These are phyloP conservation scores for Coemansia sp. DNA, from an alignment of 192 early-diverging fungal species.

Conservation along the genomic window DNA sequence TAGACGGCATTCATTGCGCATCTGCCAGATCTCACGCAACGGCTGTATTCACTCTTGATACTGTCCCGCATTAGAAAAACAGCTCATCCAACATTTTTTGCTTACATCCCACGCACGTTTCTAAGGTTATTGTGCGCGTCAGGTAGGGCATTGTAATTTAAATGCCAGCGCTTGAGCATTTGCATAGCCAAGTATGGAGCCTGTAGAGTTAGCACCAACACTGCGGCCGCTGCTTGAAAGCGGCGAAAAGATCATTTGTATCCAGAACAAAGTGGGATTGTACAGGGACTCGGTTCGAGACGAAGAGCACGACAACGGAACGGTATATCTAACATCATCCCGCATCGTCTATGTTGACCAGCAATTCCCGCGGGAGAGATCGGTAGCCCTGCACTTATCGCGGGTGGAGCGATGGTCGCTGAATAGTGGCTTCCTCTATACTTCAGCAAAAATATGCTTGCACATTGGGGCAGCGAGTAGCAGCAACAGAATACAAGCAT, in stretches of 20 bases:
- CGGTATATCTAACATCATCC: conserved; percentile 70
- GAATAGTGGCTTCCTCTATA: conserved; percentile 48
- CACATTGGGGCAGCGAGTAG: conserved; percentile 4
- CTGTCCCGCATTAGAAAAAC: not conserved
- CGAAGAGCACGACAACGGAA: conserved; percentile 70
- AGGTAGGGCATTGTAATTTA: not conserved
- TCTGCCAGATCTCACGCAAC: not conserved
- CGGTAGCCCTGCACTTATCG: conserved; percentile 57
- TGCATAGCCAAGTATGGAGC: conserved; percentile 25
- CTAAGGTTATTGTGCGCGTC: not conserved
- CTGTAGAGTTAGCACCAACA: conserved; percentile 43
- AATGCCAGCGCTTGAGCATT: too few relatives aligned
- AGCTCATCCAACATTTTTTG: not conserved
- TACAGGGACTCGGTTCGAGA: conserved; percentile 45
- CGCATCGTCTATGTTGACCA: conserved; percentile 80
- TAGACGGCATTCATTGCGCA: not conserved
- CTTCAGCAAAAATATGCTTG: conserved; percentile 42
- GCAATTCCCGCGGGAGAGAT: conserved; percentile 56
- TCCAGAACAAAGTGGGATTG: conserved; percentile 50
- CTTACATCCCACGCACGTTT: not conserved
- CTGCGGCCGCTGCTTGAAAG: conserved; percentile 46
- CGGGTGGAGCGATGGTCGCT: conserved; percentile 40
- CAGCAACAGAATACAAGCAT: not conserved
- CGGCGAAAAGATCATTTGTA: conserved; percentile 43
- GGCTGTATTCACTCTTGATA: not conserved